Base-by-base conservation (phyloP, 352 stramenopile species). In the Globisporangium middletonii region DNA sequence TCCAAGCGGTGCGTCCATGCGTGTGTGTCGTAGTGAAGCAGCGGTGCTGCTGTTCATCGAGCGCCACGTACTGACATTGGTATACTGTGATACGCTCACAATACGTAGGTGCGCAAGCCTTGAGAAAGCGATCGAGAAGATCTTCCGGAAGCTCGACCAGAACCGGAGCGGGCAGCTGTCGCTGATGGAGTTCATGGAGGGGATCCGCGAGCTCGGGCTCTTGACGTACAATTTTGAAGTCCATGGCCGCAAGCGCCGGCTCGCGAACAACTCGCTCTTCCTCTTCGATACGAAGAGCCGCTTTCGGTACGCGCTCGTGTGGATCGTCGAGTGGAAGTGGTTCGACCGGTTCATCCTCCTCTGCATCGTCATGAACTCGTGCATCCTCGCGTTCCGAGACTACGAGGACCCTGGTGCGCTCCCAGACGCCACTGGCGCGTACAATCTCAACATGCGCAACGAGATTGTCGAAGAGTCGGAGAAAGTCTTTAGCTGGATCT, bases 301-400 rank as follows among this genome's bases (percentile, higher is more conserved):
- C 0, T 48, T 86, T 23, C 73, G 75, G 8, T 69, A 74, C 16
- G 57, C 53, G n/a, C 43, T 71, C 30, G 64, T 86, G 13, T 73
- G 63, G 66, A 35, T 86, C 15, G 70, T 83, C 7, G 70, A 77
- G 53, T 83, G 68, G 69, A 83, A 74, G 50, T 86, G 73, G 75
- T 94, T 94, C 50, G 81, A 92, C 49, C 62, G 74, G 2, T 83
- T 94, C 28, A 92, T 93, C 52, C 54, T 94, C 11, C 37, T 67
- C 18, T 79, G 81, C 43, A 90, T 94, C 53, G 41, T 88, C 23
- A 43, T 78, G 16, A 91, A 89, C 51, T 88, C 77, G 11, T 55
- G 86, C 12, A 69, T 89, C 38, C 68, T 94, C 33, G 83, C 64
- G 15, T 67, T 86, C 53, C 72, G 67, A 41, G 79, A 91, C 50